Evolutionary conservation across 2,329 filamentous ascomycete species (phyloP).

Genomic region (Cladosporium austrohemisphaericum): DNA sequence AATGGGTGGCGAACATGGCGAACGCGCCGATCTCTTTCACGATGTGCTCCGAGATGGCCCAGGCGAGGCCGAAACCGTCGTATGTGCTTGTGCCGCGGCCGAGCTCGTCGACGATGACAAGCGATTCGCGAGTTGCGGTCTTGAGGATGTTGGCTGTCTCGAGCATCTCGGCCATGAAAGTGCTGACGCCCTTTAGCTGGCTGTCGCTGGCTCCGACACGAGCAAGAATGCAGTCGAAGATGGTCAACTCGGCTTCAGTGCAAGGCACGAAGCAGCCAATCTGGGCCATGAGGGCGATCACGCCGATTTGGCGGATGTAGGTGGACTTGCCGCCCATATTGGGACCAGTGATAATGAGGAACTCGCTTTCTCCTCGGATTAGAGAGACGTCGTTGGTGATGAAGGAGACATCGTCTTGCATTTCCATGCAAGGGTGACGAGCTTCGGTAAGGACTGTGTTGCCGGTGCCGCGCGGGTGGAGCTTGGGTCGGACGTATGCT

Average conservation of each 20-base stretch:
- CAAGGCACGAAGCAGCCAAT: conserved; percentile 96
- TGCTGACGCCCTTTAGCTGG: conserved; percentile 95
- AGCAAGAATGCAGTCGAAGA: conserved; percentile 95
- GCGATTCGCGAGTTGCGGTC: conserved; percentile 86
- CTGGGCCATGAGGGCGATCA: conserved; percentile 96
- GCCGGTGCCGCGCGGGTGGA: conserved; percentile 82
- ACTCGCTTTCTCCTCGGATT: conserved; percentile 72
- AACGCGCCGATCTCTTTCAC: conserved; percentile 92
- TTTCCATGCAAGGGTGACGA: conserved; percentile 94
- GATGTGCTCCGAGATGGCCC: conserved; percentile 98
- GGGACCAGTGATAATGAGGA: conserved; percentile 93
- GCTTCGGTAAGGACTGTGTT: conserved; percentile 89
- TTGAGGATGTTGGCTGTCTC: conserved; percentile 98
- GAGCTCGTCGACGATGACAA: conserved; percentile 98
- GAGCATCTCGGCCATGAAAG: conserved; percentile 99
- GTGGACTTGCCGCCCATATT: conserved; percentile 99
- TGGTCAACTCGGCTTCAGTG: conserved; percentile 80
- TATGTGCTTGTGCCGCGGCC: conserved; percentile 96
- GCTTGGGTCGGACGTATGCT: conserved; percentile 84
- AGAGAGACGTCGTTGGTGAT: conserved; percentile 96
- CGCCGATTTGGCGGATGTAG: conserved; percentile 95
- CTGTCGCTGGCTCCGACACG: conserved; percentile 94
- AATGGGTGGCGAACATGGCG: conserved; percentile 94
- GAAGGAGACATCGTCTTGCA: conserved; percentile 97
- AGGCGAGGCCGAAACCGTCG: conserved; percentile 96